These are phyloP conservation scores for Coemansia sp. DNA, from an alignment of 192 early-diverging fungal species.

Conservation along the genomic window DNA sequence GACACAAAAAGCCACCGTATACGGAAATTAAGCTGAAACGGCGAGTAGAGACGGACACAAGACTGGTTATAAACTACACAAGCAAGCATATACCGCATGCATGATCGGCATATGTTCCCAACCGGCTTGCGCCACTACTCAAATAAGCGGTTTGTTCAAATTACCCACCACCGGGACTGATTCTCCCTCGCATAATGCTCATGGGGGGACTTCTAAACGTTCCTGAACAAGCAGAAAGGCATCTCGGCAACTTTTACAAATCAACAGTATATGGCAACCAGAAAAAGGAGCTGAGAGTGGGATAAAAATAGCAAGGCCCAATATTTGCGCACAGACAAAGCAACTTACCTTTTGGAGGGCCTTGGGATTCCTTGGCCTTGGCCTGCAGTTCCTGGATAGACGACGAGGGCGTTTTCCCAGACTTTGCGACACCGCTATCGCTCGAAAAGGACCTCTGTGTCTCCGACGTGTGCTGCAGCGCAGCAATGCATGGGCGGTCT, in stretches of 20 bases:
- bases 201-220: too few species aligned
- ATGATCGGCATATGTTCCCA: constrained; percentile 10
- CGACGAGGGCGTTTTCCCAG: background rate
- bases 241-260: too few species aligned
- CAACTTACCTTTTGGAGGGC: constrained; percentile 24
- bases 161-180: too few species aligned
- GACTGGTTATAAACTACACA: constrained; percentile 6
- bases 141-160: background rate
- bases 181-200: too few species aligned
- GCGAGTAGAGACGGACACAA: background rate
- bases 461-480: constrained; percentile 41
- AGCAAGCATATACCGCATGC: background rate
- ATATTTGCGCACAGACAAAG: constrained; percentile 5
- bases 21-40: background rate
- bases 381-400: constrained; percentile 14
- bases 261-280: background rate
- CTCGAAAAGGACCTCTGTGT: constrained; percentile 1
- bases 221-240: too few species aligned
- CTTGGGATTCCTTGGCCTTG: constrained; percentile 10
- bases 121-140: constrained; percentile 10
- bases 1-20: too few species aligned
- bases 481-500: constrained; percentile 13
- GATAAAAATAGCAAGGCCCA: background rate
- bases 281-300: background rate
- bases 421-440: constrained; percentile 7